A percentile compares a stretch with the other conserved stretches of the same genome.
phyloP scores from a whole-genome alignment of 495 filamentous ascomycete species.

The Daldinia bambusicola region DNA sequence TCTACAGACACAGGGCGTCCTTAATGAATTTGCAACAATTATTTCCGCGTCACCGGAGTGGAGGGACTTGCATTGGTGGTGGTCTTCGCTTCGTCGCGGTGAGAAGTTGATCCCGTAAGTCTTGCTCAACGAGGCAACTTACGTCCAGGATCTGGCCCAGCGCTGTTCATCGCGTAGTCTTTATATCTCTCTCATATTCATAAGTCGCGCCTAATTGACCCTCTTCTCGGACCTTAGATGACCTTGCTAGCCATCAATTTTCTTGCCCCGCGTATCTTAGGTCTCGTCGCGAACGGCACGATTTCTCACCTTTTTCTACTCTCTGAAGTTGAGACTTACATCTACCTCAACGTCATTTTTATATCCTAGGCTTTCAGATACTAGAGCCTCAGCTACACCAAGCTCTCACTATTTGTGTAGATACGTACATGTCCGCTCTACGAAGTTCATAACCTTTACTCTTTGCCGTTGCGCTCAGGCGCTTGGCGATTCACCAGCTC shows the following conservation, averaged over 20 bases:
- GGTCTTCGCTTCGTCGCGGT: conserved; percentile 38
- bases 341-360: conserved; percentile 10
- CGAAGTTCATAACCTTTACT: conserved; percentile 12
- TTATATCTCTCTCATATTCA: conserved; percentile 17
- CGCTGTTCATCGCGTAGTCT: conserved; percentile 1
- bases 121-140: conserved; percentile 21
- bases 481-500: conserved; percentile 10
- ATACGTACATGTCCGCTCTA: conserved; percentile 14
- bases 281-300: conserved; percentile 22
- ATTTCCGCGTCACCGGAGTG: conserved; percentile 36
- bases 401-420: neutral
- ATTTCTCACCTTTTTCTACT: conserved; percentile 6
- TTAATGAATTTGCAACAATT: conserved; percentile 41
- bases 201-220: neutral
- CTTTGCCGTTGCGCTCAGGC: conserved; percentile 25
- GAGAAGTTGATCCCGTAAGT: conserved; percentile 39
- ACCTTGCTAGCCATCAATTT: conserved; percentile 5
- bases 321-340: conserved; percentile 13
- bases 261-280: conserved; percentile 32
- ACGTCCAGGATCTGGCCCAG: conserved; percentile 3
- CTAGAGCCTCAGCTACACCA: conserved; percentile 6
- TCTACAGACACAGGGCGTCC: conserved; percentile 13
- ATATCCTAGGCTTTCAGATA: neutral
- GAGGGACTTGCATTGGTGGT: conserved; percentile 43
- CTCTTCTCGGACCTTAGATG: conserved; percentile 5